Conservation (phyloP, 768 basidiomycete genomes). For the Mycena alexandri region DNA sequence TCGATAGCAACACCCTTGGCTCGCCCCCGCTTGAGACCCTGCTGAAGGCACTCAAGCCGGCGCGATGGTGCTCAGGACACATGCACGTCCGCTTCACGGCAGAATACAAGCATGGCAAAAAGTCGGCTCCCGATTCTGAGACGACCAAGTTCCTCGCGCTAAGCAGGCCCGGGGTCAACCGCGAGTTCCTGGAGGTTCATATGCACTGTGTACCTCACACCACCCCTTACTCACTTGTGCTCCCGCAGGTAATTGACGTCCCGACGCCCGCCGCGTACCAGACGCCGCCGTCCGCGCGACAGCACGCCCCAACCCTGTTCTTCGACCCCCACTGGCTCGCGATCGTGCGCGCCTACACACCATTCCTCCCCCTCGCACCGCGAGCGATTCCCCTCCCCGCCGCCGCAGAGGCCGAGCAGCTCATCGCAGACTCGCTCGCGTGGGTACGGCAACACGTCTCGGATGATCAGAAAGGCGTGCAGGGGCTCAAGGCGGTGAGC, state of each 20-base stretch:
- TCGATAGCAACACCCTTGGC: conserved; percentile 64
- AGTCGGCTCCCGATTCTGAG: conserved; percentile 33
- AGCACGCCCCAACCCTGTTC: conserved; percentile 56
- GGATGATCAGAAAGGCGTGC: conserved; percentile 38
- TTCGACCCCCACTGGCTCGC: conserved; percentile 97
- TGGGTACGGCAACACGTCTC: conserved; percentile 78
- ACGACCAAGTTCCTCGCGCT: conserved; percentile 84
- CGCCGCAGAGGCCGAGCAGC: conserved; percentile 60
- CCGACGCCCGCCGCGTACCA: conserved; percentile 41
- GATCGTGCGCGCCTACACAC: conserved; percentile 88
- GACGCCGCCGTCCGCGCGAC: conserved; percentile 27
- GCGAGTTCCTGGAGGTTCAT: conserved; percentile 85
- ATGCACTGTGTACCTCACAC: neutral
- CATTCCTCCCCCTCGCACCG: conserved; percentile 71
- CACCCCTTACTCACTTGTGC: neutral
- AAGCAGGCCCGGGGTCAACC: conserved; percentile 86
- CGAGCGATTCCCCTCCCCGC: conserved; percentile 72
- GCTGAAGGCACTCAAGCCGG: conserved; percentile 66
- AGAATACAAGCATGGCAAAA: conserved; percentile 53
- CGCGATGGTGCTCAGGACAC: conserved; percentile 45
- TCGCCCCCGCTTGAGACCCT: conserved; percentile 75
- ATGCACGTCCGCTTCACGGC: conserved; percentile 87
- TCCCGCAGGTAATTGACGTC: conserved; percentile 79
- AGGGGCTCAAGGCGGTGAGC: conserved; percentile 53
- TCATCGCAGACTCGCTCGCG: conserved; percentile 68